phyloP scores from a whole-genome alignment of 2,329 filamentous ascomycete species.

The Pseudodiploospora longispora region DNA sequence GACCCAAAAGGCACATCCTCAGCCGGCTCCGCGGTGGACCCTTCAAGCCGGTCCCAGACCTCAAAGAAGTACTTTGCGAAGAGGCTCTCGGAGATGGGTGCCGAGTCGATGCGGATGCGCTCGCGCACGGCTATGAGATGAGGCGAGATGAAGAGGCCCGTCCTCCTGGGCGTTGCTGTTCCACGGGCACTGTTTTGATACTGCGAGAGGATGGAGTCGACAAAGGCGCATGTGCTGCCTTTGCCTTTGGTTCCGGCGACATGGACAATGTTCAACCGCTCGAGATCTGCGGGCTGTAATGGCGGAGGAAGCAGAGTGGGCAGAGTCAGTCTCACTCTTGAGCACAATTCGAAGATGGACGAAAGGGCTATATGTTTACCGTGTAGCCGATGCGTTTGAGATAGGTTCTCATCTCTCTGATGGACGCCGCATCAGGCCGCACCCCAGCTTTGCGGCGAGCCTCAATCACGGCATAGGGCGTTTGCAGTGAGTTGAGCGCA shows the following conservation, averaged over 20 bases:
- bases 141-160: conserved; percentile 61
- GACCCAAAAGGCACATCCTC: conserved; percentile 27
- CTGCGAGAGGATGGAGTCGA: conserved; percentile 51
- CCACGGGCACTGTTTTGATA: conserved; percentile 27
- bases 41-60: conserved; percentile 51
- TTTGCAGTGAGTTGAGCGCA: conserved; percentile 83
- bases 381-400: conserved; percentile 70
- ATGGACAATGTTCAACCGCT: conserved; percentile 59
- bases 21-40: conserved; percentile 21
- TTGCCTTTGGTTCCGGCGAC: conserved; percentile 73
- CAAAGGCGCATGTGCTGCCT: conserved; percentile 63
- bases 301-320: not conserved
- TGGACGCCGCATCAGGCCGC: conserved; percentile 58
- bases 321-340: too few relatives aligned
- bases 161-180: conserved; percentile 30
- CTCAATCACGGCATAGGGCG: conserved; percentile 74
- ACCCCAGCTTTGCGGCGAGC: conserved; percentile 67
- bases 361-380: conserved; percentile 21
- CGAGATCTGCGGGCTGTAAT: conserved; percentile 37
- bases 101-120: conserved; percentile 54
- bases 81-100: conserved; percentile 46
- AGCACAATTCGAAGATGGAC: too few relatives aligned
- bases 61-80: conserved; percentile 63
- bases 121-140: conserved; percentile 61
- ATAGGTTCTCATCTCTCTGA: conserved; percentile 75